Evolutionary conservation across 176 grass and related monocot genomes (phyloP), one percentile per base, ranked within the genome.

Genomic region (Oryza nivara): DNA sequence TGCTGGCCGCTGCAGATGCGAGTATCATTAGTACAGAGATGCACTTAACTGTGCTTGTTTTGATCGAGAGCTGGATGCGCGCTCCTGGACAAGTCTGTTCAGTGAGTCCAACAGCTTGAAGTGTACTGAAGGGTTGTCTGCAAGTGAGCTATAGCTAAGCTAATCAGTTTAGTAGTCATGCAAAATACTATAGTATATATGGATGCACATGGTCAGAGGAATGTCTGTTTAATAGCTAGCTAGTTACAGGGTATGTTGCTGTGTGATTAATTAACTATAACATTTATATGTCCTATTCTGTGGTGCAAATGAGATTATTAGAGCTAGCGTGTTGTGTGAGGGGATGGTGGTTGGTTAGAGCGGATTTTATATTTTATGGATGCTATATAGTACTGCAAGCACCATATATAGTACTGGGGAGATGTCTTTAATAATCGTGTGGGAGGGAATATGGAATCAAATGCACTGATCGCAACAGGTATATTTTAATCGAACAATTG

Each of bases 361-460:
- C 35, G 11, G 49, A 78, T n/a, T 71, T 22, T 68, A 77, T 78
- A 69, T 63, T 17, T 15, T 47, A n/a, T 9, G 65, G 61, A 47
- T 76, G 23, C 65, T 69, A 26, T 69, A 26, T 60, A 67, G 64
- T 60, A 80, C 71, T 75, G 36, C 47, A 56, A 70, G 35, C 63
- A 61, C 65, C 68, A 82, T 47, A 74, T 75, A 74, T 44, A 13
- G 48, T 82, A 82, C 78, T 48, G 49, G 61, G 63, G 14, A 19
- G 14, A 49, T 41, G 45, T 76, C 63, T 47, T 82, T 25, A 76
- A 76, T 81, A 81, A 82, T 69, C 8, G 7, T 17, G 23, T 25
- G 70, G 71, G 85, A 61, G 78, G 68, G 85, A 87, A 87, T 87
- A 87, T 87, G 78, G 85, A 87, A 87, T 87, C 85, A 87, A 87